Conservation (phyloP, 371 early-diverging fungal species). For the Syncephalis fuscata region DNA sequence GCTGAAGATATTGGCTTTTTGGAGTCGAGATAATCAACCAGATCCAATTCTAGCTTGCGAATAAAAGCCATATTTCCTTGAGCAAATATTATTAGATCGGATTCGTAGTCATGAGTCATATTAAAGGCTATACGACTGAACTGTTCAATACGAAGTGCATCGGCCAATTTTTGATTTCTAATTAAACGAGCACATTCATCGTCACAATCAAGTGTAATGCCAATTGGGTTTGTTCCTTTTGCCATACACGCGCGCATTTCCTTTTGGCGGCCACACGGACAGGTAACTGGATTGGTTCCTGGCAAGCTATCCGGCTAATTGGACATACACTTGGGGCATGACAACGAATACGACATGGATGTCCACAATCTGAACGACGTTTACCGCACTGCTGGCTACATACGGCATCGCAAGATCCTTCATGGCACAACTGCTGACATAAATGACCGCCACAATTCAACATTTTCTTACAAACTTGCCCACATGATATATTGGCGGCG, state of each 20-base stretch:
- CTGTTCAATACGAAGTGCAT: constrained; percentile 37
- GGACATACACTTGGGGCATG: constrained; percentile 47
- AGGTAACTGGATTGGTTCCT: constrained; percentile 26
- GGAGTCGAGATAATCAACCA: too few species aligned
- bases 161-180: constrained; percentile 50
- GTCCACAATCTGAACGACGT: constrained; percentile 44
- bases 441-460: constrained; percentile 48
- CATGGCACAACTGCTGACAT: constrained; percentile 58
- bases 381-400: constrained; percentile 46
- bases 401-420: constrained; percentile 30
- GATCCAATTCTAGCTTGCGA: too few species aligned
- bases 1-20: too few species aligned
- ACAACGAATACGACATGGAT: constrained; percentile 40
- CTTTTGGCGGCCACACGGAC: constrained; percentile 37
- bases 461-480: constrained; percentile 38
- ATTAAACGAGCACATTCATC: constrained; percentile 52
- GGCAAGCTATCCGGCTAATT: constrained; percentile 32
- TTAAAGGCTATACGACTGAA: too few species aligned
- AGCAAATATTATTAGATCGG: too few species aligned
- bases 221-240: constrained; percentile 9
- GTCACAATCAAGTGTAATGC: constrained; percentile 29
- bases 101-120: too few species aligned
- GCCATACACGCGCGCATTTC: constrained; percentile 24
- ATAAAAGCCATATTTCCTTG: too few species aligned
- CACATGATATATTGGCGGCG: constrained; percentile 19